Base-by-base conservation (phyloP, 1,284 basidiomycete species). In the Butyriboletus appendiculatus region DNA sequence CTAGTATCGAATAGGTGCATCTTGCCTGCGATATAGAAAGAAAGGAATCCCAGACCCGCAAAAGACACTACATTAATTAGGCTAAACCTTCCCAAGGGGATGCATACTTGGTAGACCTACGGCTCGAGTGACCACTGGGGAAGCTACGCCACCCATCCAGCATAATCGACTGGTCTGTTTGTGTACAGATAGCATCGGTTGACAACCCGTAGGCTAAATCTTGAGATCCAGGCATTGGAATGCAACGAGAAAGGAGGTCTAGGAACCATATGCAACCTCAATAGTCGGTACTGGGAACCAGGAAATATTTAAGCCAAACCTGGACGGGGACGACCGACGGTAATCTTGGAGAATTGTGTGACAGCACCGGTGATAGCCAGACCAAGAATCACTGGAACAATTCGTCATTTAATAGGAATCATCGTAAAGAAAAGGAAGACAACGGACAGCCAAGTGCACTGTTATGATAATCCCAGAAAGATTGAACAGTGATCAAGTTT, bases 101-200 rank as follows among this genome's bases (percentile, higher is more conserved):
- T 34, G 24, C 14, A 47, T 40, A 18, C 11, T 41, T 34, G n/a
- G 22, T 18, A 8, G 35, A 77, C 82, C 40, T 73, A 94, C 83
- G 69, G 64, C 90, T 92, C 1, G 92, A 86, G 74, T 98, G 96
- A 0, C 96, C 96, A 47, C 91, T 94, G 5, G 93, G 93, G 73
- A 99, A 98, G 67, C 91, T 94, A 62, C 92, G 84, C 78, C 95
- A 98, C 0, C 96, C 96, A 68, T 96, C 94, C 32, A 80, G 75
- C 61, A 96, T 70, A 7, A 85, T 79, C 15, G 66, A 58, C 14
- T 69, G 64, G 64, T 92, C 75, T 1, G 78, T 79, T 61, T 86
- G 83, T 0, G 92, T 93, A 73, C 96, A 99, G 50, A 98, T 88
- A 2, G 80, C 78, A 49, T 81, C 84, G 3, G 80, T 88, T 0